Evolutionary conservation across 768 basidiomycete species (phyloP).

Genomic region (Leccinum disarticulatum): DNA sequence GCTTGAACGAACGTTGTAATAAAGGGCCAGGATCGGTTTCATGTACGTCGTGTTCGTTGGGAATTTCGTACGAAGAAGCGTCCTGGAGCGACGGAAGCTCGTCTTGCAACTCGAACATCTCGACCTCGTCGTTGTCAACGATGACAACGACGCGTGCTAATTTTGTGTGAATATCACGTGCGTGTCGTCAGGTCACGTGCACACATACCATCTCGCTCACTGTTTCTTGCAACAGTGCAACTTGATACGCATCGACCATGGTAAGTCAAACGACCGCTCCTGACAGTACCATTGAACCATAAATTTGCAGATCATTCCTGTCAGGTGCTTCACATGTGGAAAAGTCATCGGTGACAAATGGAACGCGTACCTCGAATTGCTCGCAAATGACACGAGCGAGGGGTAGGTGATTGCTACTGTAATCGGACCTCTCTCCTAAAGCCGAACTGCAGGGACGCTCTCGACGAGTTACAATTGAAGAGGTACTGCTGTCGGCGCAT

Average conservation of each 20-base stretch:
- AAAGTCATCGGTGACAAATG: constrained; percentile 98
- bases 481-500: constrained; percentile 96
- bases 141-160: constrained; percentile 9
- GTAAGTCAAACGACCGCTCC: constrained; percentile 9
- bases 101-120: constrained; percentile 75
- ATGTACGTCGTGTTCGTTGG: constrained; percentile 63
- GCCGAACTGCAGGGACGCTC: constrained; percentile 63
- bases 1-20: constrained; percentile 52
- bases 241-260: constrained; percentile 17
- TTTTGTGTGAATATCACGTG: constrained; percentile 26
- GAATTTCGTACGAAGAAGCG: constrained; percentile 59
- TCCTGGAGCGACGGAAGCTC: constrained; percentile 69
- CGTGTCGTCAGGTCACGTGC: constrained; percentile 20
- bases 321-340: constrained; percentile 94
- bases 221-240: background rate
- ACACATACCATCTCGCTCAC: background rate
- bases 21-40: constrained; percentile 53
- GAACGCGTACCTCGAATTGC: constrained; percentile 80
- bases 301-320: constrained; percentile 80
- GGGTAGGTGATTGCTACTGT: constrained; percentile 55
- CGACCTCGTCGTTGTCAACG: constrained; percentile 6
- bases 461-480: constrained; percentile 86
- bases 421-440: background rate
- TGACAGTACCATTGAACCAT: background rate
- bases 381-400: constrained; percentile 81